These are phyloP conservation scores for Populus hybrid DNA, from an alignment of 441 rosid species.

Conservation along the genomic window DNA sequence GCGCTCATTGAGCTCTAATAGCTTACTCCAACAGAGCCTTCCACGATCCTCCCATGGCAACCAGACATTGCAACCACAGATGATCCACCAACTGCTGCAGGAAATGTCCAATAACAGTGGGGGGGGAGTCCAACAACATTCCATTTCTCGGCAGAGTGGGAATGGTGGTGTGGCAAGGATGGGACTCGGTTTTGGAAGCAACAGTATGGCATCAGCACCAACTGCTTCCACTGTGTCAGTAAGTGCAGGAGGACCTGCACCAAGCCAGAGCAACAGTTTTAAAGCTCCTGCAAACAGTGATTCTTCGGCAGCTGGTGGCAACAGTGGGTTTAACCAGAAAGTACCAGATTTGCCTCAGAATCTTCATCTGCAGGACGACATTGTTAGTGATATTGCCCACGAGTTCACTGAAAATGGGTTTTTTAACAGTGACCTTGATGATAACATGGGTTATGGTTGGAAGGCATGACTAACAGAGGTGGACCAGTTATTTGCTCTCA, in stretches of 20 bases:
- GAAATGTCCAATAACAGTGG: conserved; percentile 62
- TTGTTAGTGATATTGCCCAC: conserved; percentile 57
- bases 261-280: conserved; percentile 62
- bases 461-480: conserved; percentile 56
- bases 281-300: conserved; percentile 63
- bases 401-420: conserved; percentile 61
- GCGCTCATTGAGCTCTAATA: conserved; percentile 35
- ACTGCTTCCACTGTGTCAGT: conserved; percentile 47
- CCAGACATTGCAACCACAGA: conserved; percentile 69
- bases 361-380: conserved; percentile 59
- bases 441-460: conserved; percentile 69
- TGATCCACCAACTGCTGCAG: conserved; percentile 67
- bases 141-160: conserved; percentile 42
- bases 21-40: conserved; percentile 54
- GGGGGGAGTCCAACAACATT: conserved; percentile 46
- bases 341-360: conserved; percentile 44
- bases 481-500: conserved; percentile 21
- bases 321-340: conserved; percentile 50
- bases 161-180: conserved; percentile 43
- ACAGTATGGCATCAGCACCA: conserved; percentile 32
- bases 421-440: too few species aligned
- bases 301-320: conserved; percentile 52
- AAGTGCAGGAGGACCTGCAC: conserved; percentile 41
- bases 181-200: conserved; percentile 44
- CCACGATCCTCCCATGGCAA: conserved; percentile 51